These are phyloP conservation scores for Dysphania ambrosioides DNA, from an alignment of 148 eudicot species.

Conservation along the genomic window DNA sequence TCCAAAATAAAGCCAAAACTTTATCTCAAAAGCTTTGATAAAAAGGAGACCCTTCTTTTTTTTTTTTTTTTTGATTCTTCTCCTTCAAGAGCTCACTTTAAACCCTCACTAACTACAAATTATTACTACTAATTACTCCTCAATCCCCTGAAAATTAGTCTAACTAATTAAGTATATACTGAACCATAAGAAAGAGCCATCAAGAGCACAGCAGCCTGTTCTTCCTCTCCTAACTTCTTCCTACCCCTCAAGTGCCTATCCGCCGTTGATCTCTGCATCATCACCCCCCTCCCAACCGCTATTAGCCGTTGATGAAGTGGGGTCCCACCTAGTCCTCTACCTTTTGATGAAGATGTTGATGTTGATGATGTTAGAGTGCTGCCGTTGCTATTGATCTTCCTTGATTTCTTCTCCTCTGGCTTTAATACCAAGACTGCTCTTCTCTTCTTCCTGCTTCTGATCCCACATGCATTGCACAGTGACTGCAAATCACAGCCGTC, in stretches of 20 bases:
- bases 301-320: conserved; percentile 55
- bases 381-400: conserved; percentile 31
- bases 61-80: conserved; percentile 4
- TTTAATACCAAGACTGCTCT: conserved; percentile 67
- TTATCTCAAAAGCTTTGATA: conserved; percentile 15
- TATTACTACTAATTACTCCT: conserved; percentile 8
- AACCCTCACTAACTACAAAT: background rate
- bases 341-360: background rate
- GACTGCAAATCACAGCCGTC: conserved; percentile 41
- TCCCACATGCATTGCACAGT: conserved; percentile 97
- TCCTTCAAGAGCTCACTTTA: background rate
- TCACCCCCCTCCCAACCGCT: conserved; percentile 51
- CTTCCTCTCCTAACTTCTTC: conserved; percentile 70
- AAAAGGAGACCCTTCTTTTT: background rate
- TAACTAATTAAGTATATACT: conserved; percentile 47
- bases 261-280: conserved; percentile 63
- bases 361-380: conserved; percentile 12
- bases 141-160: background rate
- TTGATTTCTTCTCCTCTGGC: conserved; percentile 50
- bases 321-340: conserved; percentile 39
- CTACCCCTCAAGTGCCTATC: conserved; percentile 36
- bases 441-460: conserved; percentile 84
- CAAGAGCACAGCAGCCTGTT: conserved; percentile 79
- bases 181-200: conserved; percentile 85
- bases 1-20: conserved; percentile 23